Evolutionary conservation across 2,329 filamentous ascomycete species (phyloP), one percentile per base, ranked within the genome.

Genomic region (Alternaria panax): DNA sequence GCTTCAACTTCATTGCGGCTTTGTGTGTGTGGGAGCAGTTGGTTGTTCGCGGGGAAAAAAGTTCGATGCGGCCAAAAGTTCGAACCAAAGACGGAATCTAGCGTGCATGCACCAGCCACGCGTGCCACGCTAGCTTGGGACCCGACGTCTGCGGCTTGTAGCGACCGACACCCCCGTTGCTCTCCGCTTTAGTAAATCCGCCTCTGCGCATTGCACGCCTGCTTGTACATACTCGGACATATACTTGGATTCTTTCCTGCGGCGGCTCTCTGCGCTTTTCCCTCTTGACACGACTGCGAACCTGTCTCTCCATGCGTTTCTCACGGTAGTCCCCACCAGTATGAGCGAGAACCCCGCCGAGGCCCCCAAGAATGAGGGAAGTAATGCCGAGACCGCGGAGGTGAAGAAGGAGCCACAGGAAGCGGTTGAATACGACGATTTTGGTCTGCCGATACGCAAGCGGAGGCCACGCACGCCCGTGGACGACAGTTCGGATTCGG

Each of bases 371-470:
- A 59, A 58, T 59, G 69, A 72, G 53, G 57, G 62, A 45, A 68
- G 69, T 59, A 61, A 34, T 34, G 52, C 64, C 36, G 59, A 66
- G 50, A 58, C 24, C 43, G 55, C 62, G 34, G 59, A 58, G 27
- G 32, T 54, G 45, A 62, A 63, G 53, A 62, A 46, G 24, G 54
- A 59, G 18, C 36, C 55, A 14, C 62, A 62, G 43, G 30, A 61
- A 11, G 70, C 66, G 16, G 67, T 75, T 50, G 86, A 89, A 70
- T 79, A 88, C 59, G 90, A 92, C 75, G 90, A 92, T 66, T 92
- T 92, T 74, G 90, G 90, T 51, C 79, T 92, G 64, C 89, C 89
- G 18, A 84, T 90, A 62, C 83, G 82, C 73, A 85, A 82, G 68
- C 83, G 67, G 48, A 61, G 74, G 36, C 68, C 68, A 25, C 69